phyloP scores from a whole-genome alignment of 441 rosid genomes.

The Isatis lusitanica region DNA sequence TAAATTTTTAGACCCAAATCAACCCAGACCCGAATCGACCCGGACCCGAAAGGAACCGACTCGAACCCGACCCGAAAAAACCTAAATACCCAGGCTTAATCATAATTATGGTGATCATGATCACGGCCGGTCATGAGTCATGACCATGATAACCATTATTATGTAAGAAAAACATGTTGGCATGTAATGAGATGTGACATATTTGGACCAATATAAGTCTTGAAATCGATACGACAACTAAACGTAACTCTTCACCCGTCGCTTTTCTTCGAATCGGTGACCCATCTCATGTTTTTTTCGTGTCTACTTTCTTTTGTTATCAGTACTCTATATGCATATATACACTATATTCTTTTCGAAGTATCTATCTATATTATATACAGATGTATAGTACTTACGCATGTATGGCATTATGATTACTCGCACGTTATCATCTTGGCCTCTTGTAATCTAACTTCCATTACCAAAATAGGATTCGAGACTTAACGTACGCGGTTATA shows the following conservation, averaged over 20 bases:
- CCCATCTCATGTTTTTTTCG: conserved; percentile 1
- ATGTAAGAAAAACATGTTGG: not conserved
- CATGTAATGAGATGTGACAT: not conserved
- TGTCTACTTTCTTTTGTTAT: conserved; percentile 3
- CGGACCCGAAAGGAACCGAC: no score
- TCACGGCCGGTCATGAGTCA: no score
- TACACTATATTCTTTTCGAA: no score
- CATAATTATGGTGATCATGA: no score
- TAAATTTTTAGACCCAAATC: no score
- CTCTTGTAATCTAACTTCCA: not conserved
- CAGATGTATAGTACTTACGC: no score
- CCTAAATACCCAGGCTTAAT: no score
- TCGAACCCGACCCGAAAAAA: no score
- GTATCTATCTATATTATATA: no score
- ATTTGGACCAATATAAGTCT: conserved; percentile 4
- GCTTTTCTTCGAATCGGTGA: conserved; percentile 4
- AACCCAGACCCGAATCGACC: no score
- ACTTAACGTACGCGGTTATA: no score
- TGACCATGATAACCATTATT: not conserved
- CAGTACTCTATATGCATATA: not conserved
- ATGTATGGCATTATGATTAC: not conserved
- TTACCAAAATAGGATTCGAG: not conserved
- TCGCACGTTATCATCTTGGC: not conserved
- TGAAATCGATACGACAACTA: conserved; percentile 5
- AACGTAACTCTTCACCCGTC: not conserved